phyloP scores from a whole-genome alignment of 2,329 filamentous ascomycete genomes.

The Sporothrix brasiliensis region DNA sequence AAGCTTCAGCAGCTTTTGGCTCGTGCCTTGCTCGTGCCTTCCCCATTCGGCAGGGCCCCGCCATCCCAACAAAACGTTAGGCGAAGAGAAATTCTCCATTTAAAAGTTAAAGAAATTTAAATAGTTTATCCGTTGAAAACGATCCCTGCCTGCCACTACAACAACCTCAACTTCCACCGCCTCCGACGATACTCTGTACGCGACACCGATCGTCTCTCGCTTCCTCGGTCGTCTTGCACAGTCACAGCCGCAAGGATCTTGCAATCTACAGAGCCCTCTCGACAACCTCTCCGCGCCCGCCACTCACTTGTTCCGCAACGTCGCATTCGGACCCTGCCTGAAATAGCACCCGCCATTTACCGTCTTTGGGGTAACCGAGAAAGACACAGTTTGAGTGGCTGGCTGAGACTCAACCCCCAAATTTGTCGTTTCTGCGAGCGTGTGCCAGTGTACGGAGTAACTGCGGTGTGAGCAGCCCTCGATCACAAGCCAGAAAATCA shows the following conservation, averaged over 20 bases:
- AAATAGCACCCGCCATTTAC: neutral
- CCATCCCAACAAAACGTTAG: constrained; percentile 25
- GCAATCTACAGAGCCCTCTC: neutral
- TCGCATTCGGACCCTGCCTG: constrained; percentile 8
- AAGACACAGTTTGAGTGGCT: constrained; percentile 1
- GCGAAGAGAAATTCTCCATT: constrained; percentile 13
- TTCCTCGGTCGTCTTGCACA: neutral
- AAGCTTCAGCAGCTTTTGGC: neutral
- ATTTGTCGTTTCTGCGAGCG: neutral
- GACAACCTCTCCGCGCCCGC: neutral
- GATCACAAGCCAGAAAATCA: constrained; percentile 23
- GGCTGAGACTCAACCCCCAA: neutral
- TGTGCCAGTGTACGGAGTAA: neutral
- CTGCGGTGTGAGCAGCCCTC: neutral
- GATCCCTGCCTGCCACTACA: constrained; percentile 8
- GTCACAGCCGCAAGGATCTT: neutral
- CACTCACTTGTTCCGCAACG: neutral
- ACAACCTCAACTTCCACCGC: neutral
- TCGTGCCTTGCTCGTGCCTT: neutral
- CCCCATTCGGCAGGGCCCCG: constrained; percentile 19
- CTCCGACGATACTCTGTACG: no score
- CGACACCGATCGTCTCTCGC: constrained; percentile 4
- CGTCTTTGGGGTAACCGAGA: constrained; percentile 8
- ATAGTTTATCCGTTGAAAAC: constrained; percentile 13
- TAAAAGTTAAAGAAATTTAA: constrained; percentile 12